These are phyloP conservation scores for Aleurites moluccanus DNA, from an alignment of 441 rosid genomes.

Conservation along the genomic window DNA sequence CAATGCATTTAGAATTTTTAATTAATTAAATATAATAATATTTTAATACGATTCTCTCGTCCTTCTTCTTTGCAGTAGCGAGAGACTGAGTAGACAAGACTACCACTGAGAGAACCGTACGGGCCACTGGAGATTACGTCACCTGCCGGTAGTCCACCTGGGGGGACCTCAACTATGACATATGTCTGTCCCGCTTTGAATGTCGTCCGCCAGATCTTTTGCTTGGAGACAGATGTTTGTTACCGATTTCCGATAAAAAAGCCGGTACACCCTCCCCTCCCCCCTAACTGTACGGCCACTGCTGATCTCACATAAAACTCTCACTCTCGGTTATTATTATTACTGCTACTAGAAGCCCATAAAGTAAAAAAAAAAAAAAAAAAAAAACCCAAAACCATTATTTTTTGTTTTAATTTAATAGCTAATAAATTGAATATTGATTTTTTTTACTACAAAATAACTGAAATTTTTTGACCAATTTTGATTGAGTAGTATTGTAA, in stretches of 20 bases:
- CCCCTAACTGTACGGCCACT: conserved; percentile 15
- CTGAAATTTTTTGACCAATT: no score
- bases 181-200: conserved; percentile 21
- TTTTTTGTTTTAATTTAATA: no score
- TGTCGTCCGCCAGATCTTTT: conserved; percentile 42
- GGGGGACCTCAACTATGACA: conserved; percentile 4
- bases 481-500: no score
- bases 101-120: conserved; percentile 14
- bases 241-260: conserved; percentile 34
- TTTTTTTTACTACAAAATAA: no score
- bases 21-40: no score
- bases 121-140: conserved; percentile 33
- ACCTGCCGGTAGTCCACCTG: conserved; percentile 22
- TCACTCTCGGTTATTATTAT: background rate
- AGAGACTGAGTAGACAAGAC: conserved; percentile 14
- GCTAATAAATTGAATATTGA: no score
- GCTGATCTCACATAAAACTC: background rate
- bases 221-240: conserved; percentile 29
- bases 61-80: background rate
- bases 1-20: no score
- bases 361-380: no score
- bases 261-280: background rate
- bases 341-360: background rate
- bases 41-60: background rate
- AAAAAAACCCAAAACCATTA: no score